These are phyloP conservation scores for Boechera retrofracta DNA, from an alignment of 345 rosid genomes.

Conservation along the genomic window DNA sequence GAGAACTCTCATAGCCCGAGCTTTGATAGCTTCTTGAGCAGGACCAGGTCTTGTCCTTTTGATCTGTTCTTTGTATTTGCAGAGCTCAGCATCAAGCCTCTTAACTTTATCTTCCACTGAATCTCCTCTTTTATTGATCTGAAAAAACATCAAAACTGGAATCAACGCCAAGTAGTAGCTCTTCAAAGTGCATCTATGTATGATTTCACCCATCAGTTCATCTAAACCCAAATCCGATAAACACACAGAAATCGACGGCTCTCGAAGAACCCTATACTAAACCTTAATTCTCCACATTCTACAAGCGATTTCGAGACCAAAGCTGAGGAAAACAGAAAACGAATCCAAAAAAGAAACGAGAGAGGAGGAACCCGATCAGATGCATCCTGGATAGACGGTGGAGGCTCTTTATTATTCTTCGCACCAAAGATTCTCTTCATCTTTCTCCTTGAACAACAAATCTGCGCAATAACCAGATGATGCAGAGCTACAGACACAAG, in stretches of 20 bases:
- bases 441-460: constrained; percentile 28
- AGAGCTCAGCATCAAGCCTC: constrained; percentile 82
- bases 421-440: constrained; percentile 92
- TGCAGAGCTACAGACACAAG: background rate
- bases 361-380: constrained; percentile 68
- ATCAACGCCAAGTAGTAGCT: background rate
- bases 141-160: background rate
- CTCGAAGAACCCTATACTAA: constrained; percentile 5
- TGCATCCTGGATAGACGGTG: constrained; percentile 84
- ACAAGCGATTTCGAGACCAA: background rate
- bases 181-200: background rate
- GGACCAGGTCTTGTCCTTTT: constrained; percentile 93
- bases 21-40: constrained; percentile 87
- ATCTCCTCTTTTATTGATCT: constrained; percentile 91
- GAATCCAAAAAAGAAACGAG: background rate
- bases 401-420: constrained; percentile 93
- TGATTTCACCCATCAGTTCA: background rate
- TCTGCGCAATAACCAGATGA: background rate
- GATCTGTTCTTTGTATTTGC: constrained; percentile 79
- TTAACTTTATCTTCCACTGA: constrained; percentile 86
- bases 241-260: background rate
- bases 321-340: background rate
- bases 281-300: background rate
- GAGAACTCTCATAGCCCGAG: constrained; percentile 89
- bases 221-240: background rate